These are phyloP conservation scores for Leccinum pseudoinsigne DNA, from an alignment of 1,284 basidiomycete species.

Conservation along the genomic window DNA sequence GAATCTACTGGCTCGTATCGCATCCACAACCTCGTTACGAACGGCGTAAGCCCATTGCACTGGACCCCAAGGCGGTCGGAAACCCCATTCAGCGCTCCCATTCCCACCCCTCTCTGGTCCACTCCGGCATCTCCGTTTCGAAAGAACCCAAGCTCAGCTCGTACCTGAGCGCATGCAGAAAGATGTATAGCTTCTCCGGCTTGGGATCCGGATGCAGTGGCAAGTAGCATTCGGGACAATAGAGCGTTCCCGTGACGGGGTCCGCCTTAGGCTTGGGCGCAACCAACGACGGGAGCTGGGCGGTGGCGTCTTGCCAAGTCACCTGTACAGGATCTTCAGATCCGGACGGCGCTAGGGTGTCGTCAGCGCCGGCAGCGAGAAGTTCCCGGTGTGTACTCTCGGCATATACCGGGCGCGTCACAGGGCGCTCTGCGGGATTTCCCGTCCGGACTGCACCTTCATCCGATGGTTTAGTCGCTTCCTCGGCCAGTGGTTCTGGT, in stretches of 20 bases:
- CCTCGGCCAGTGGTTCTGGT: conserved; percentile 16
- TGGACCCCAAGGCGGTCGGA: neutral
- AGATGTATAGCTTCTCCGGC: conserved; percentile 90
- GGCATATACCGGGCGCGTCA: neutral
- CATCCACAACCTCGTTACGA: neutral
- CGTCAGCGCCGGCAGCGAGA: neutral
- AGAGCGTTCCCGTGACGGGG: conserved; percentile 40
- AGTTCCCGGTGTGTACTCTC: neutral
- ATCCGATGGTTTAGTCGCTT: neutral
- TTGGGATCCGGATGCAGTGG: conserved; percentile 90
- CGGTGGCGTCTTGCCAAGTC: conserved; percentile 25
- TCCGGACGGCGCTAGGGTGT: neutral
- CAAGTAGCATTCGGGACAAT: conserved; percentile 87
- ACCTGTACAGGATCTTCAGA: conserved; percentile 12
- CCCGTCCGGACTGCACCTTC: neutral
- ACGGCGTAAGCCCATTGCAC: conserved; percentile 6
- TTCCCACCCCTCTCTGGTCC: conserved; percentile 64
- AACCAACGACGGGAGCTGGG: conserved; percentile 19
- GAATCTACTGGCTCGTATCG: neutral
- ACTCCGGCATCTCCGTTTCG: conserved; percentile 73
- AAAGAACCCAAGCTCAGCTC: conserved; percentile 75
- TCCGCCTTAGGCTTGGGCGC: conserved; percentile 31
- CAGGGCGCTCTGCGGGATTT: neutral
- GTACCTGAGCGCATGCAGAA: conserved; percentile 87
- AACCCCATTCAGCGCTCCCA: conserved; percentile 46